phyloP scores from a whole-genome alignment of 208 protist species.

The Acanthamoeba lenticulata region DNA sequence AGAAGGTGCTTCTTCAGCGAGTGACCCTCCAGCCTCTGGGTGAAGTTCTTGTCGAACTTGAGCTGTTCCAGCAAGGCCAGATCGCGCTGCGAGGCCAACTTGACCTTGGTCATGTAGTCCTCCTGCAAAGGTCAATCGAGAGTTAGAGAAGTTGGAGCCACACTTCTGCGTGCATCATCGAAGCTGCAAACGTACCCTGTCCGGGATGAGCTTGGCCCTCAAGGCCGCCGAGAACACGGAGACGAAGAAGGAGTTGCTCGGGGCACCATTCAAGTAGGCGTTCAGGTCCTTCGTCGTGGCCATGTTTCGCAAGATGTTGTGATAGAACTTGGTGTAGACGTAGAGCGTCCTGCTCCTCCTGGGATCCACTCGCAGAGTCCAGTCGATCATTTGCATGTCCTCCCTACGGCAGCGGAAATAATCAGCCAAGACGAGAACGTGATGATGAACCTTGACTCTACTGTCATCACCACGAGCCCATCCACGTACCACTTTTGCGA shows the following conservation, averaged over 20 bases:
- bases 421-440: not conserved
- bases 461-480: not conserved
- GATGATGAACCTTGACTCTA: not conserved
- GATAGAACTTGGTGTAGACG: constrained; percentile 27
- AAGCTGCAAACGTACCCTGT: constrained; percentile 30
- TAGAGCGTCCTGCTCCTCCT: constrained; percentile 68
- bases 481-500: not conserved
- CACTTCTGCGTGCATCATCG: constrained; percentile 63
- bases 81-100: constrained; percentile 52
- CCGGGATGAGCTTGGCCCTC: not conserved
- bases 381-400: constrained; percentile 58
- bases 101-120: not conserved
- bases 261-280: constrained; percentile 61
- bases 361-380: constrained; percentile 74
- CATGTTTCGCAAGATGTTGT: constrained; percentile 53
- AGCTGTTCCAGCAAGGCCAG: constrained; percentile 71
- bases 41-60: constrained; percentile 76
- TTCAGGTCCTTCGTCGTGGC: constrained; percentile 65
- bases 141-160: not conserved
- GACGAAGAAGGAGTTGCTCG: constrained; percentile 71
- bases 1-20: constrained; percentile 65
- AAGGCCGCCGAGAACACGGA: constrained; percentile 66
- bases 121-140: not conserved
- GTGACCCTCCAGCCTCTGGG: constrained; percentile 35
- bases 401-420: too few relatives aligned